phyloP scores from a whole-genome alignment of 2,329 filamentous ascomycete genomes.

The Ophiocordyceps camponoti-saundersi region DNA sequence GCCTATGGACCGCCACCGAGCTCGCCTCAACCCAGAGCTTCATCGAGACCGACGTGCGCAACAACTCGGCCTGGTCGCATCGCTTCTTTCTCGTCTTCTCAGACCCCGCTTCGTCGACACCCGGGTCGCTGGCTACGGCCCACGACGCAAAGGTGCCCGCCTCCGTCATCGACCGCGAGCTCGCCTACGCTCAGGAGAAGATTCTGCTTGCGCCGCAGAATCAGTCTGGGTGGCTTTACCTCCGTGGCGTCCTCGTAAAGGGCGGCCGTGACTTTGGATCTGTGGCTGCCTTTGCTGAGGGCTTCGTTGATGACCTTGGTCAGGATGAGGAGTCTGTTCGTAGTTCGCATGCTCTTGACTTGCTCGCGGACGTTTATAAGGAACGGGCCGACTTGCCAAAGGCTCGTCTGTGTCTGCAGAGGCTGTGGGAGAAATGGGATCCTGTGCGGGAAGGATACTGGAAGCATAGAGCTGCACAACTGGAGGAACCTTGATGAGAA shows the following conservation, averaged over 20 bases:
- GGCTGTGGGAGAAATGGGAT: conserved; percentile 77
- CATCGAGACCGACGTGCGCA: conserved; percentile 67
- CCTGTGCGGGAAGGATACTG: conserved; percentile 84
- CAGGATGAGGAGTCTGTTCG: conserved; percentile 31
- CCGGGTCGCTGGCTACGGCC: conserved; percentile 29
- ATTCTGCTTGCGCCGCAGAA: conserved; percentile 79
- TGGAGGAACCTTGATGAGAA: conserved; percentile 3
- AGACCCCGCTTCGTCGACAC: conserved; percentile 32
- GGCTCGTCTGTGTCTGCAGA: conserved; percentile 51
- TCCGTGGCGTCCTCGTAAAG: conserved; percentile 58
- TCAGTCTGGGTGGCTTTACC: conserved; percentile 85
- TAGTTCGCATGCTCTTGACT: conserved; percentile 52
- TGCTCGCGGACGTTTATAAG: conserved; percentile 51
- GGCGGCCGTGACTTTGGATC: conserved; percentile 32
- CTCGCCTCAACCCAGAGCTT: conserved; percentile 54
- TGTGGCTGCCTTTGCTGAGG: conserved; percentile 29
- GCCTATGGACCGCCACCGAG: conserved; percentile 55
- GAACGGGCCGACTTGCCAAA: conserved; percentile 38
- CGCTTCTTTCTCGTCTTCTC: conserved; percentile 84
- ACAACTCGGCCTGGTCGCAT: conserved; percentile 97
- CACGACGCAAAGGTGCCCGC: conserved; percentile 39
- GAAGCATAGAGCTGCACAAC: conserved; percentile 37
- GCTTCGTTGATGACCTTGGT: conserved; percentile 32
- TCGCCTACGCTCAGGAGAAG: conserved; percentile 55
- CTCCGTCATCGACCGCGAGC: conserved; percentile 54